phyloP scores from a whole-genome alignment of 495 filamentous ascomycete genomes.

The Penicillium mononematosum region DNA sequence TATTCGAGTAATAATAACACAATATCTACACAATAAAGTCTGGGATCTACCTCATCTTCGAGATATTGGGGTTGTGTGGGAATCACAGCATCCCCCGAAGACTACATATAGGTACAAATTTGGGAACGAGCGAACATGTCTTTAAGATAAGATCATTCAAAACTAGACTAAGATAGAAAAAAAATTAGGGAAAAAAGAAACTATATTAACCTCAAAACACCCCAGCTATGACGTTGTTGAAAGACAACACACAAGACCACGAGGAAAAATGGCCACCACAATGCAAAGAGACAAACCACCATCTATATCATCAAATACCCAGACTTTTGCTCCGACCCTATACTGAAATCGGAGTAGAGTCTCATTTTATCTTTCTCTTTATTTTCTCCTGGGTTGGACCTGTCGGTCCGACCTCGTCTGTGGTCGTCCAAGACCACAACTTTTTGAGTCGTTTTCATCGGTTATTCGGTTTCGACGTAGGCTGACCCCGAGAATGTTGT shows the following conservation, averaged over 20 bases:
- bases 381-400: neutral
- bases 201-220: slow-evolving; percentile 6
- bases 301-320: slow-evolving; percentile 3
- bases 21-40: neutral
- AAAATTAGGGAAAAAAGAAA: neutral
- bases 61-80: neutral
- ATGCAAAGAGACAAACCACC: slow-evolving; percentile 11
- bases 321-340: slow-evolving; percentile 4
- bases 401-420: slow-evolving; percentile 1
- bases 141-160: neutral
- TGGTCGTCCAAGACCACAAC: slow-evolving; percentile 6
- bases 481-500: slow-evolving; percentile 6
- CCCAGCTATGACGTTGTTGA: slow-evolving; percentile 15
- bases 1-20: neutral
- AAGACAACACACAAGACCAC: slow-evolving; percentile 10
- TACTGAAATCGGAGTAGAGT: neutral
- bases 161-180: neutral
- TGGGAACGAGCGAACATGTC: neutral
- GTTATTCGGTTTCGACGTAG: slow-evolving; percentile 1
- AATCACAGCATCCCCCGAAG: neutral
- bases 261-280: slow-evolving; percentile 8
- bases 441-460: neutral
- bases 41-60: neutral
- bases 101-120: neutral
- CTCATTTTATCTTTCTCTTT: neutral